Evolutionary conservation across 441 rosid species (phyloP).

Genomic region (Gossypium laxum): DNA sequence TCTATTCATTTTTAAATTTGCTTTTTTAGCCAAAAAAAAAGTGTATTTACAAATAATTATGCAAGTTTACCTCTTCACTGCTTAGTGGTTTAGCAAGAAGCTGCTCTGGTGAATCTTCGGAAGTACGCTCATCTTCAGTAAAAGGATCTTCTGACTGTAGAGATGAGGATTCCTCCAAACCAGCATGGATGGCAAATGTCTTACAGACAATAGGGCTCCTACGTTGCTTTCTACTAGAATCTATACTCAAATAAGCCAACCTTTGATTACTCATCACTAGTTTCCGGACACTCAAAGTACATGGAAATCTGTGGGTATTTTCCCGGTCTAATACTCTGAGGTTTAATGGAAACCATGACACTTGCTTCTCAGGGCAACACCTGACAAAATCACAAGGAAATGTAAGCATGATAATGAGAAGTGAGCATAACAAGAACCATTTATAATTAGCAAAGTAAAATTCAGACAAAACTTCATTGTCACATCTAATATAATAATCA

Average conservation of each 20-base stretch:
- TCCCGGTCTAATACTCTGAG: conserved; percentile 22
- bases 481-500: background rate
- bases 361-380: conserved; percentile 31
- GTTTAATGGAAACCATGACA: conserved; percentile 27
- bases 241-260: conserved; percentile 19
- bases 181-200: conserved; percentile 28
- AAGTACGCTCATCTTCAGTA: conserved; percentile 23
- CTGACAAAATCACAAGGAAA: conserved; percentile 17
- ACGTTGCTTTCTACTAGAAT: conserved; percentile 23
- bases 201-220: conserved; percentile 27
- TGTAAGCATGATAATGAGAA: background rate
- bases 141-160: conserved; percentile 21
- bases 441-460: background rate
- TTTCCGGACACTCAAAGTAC: conserved; percentile 11
- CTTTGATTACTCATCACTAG: conserved; percentile 15
- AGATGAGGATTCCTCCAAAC: conserved; percentile 41
- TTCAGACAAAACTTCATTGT: background rate
- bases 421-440: background rate
- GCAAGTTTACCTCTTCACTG: conserved; percentile 45
- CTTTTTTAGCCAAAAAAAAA: background rate
- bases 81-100: conserved; percentile 37
- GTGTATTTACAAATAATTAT: background rate
- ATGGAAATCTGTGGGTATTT: conserved; percentile 16
- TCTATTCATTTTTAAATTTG: background rate
- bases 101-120: conserved; percentile 32